Base-by-base conservation (phyloP, 2,329 filamentous ascomycete genomes). In the Knoxdaviesia proteae region DNA sequence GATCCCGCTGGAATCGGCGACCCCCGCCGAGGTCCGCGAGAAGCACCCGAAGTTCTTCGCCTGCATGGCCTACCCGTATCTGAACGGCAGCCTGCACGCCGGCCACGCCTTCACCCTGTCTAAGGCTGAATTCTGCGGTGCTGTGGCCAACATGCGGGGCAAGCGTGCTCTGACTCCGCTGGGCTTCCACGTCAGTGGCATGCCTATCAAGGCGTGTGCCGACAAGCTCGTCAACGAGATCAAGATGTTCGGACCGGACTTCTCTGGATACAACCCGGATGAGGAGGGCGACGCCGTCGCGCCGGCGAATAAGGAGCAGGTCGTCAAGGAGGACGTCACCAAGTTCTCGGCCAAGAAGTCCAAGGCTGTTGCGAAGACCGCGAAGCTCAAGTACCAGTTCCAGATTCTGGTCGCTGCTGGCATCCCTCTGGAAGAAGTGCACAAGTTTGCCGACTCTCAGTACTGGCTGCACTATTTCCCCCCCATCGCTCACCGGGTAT, bases 131-230 rank as follows among this genome's bases (percentile, higher is more conserved):
- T 98, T 96, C 59, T 79, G 77, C 45, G 74, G 80, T 30, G 84
- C 88, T 38, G 87, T 84, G 56, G 79, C 81, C 39, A 72, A 88
- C 44, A 92, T 96, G 84, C 75, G 86, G 58, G 90, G 90, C 54
- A 88, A 88, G 67, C 71, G 80, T 42, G 70, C 79, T 45, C 67
- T 96, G 42, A 94, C 90, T 58, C 90, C 90, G 45, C 79, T 90
- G 55, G 90, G 88, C 33, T 98, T 86, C 65, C 90, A 98, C 67
- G 62, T 61, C 63, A 96, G 88, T 0, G 90, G 90, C 52, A 92
- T 98, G 80, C 86, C 87, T 39, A 98, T 98, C 67, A 94, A 94
- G 63, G 87, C 90, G 5, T 92, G 84, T 54, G 86, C 90, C 43
- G 88, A 98, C 67, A 96, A 96, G 68, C 74, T 98, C 39, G 76